Base-by-base conservation (phyloP, 2,329 filamentous ascomycete genomes). In the Fusarium stilboides region DNA sequence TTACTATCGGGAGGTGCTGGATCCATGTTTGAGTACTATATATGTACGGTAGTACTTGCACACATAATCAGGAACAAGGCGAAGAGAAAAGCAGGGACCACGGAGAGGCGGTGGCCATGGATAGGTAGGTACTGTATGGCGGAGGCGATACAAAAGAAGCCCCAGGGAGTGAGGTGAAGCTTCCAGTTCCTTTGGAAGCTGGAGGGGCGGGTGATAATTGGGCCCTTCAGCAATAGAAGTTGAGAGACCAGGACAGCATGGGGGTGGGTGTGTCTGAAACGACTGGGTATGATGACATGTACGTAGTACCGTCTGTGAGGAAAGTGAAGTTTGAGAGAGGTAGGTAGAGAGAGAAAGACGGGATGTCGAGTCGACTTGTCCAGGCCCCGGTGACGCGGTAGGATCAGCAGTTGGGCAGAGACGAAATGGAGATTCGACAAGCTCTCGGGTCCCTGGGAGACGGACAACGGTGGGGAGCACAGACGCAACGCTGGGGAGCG, bases 1-100 rank as follows among this genome's bases (percentile, higher is more conserved):
- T 89, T 89, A 76, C 79, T 80, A 75, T 89, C 86, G 76, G 86
- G 86, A 80, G 79, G 84, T 79, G 82, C 85, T 82, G 81, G 81
- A 81, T 89, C 87, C 88, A 89, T 89, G 83, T 80, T 86, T 82
- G 84, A 71, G 68, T 74, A 76, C 74, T 78, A 76, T 75, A 75
- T 76, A 77, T 77, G 76, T 78, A 75, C 73, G 75, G 74, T 71
- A 74, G 72, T 75, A 75, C 71, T 62, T 74, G 73, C 73, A 78
- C 73, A 75, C 77, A 79, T 79, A 77, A 75, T 79, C 74, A 77
- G 74, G 73, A 75, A 76, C 73, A 66, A 79, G 75, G 74, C 66
- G 71, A 74, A 72, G 75, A 75, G 74, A 73, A 73, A 77, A 77
- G 78, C 76, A 78, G 72, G 79, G 77, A 79, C 75, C 79, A 78